A percentile compares a stretch with the other conserved stretches of the same genome.
phyloP scores from a whole-genome alignment of 1,284 basidiomycete genomes.

The Takashimella koratensis region DNA sequence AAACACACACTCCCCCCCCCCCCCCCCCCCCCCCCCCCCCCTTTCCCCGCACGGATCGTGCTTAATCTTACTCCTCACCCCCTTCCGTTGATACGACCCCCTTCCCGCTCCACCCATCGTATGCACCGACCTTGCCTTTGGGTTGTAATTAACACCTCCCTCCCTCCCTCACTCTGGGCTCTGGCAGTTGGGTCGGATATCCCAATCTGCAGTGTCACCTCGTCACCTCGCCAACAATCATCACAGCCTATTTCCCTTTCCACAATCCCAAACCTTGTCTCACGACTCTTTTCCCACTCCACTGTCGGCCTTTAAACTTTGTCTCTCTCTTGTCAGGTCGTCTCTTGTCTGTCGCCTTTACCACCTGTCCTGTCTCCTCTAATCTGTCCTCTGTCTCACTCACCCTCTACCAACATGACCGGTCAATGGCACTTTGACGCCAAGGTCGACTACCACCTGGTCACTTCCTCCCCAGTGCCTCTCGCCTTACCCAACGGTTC shows the following conservation, averaged over 20 bases:
- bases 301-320: background rate
- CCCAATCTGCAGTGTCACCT: too few species aligned
- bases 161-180: too few species aligned
- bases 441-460: slow-evolving; percentile 13
- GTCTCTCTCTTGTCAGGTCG: background rate
- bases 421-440: slow-evolving; percentile 7
- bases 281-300: background rate
- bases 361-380: background rate
- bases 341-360: background rate
- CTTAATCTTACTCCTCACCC: background rate
- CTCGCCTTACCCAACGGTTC: background rate
- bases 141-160: too few species aligned
- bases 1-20: background rate
- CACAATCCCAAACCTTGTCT: too few species aligned
- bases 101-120: too few species aligned
- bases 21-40: too few species aligned
- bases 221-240: too few species aligned
- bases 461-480: background rate
- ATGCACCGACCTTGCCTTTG: too few species aligned
- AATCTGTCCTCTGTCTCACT: background rate
- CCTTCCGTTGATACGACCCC: too few species aligned
- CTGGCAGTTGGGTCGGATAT: too few species aligned
- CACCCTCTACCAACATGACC: slow-evolving; percentile 4
- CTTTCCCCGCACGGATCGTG: background rate
- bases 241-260: too few species aligned